Base-by-base conservation (phyloP, 768 basidiomycete species). In the Suillus weaverae region DNA sequence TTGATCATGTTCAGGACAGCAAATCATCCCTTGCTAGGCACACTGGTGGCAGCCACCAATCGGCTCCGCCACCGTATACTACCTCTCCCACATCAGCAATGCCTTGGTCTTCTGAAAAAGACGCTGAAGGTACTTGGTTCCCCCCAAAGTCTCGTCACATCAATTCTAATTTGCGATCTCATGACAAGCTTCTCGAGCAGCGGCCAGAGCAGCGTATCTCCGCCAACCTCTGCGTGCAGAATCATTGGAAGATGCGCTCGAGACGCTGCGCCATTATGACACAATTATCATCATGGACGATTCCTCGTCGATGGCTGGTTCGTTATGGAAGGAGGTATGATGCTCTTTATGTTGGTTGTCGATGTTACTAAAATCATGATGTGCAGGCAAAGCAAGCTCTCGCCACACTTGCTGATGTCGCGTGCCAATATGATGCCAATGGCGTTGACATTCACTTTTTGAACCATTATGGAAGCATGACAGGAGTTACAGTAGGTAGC, bases 371-470 rank as follows among this genome's bases (percentile, higher is more conserved):
- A 63, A 33, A 50, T 41, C 66, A 0, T 8, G 10, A 14, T 18
- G 32, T 20, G 43, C 51, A 86, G 82, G 82, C 85, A 2, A 69
- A 74, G 50, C 70, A 78, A 22, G 85, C 85, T 2, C 76, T 89
- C 36, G 79, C 80, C 48, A 71, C 75, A 3, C 77, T 90, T 11
- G 86, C 85, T 14, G 75, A 79, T 8, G 74, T 75, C 7, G 86
- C 86, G 0, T 73, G 79, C 1, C 65, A 72, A 46, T 88, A 89
- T 61, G 87, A 87, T 66, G 70, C 67, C 7, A 82, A 88, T 63
- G 89, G 89, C 3, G 82, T 90, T 46, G 88, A 89, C 64, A 78
- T 89, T 5, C 74, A 85, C 67, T 90, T 90, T 74, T 69, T 90
- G 61, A 89, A 89, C 65, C 71, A 79, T 60, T 48, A 62, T 36